A percentile compares a stretch with the other conserved stretches of the same genome.
These are phyloP conservation scores for Canna indica DNA, from an alignment of 176 grass and related monocot species.

Conservation along the genomic window DNA sequence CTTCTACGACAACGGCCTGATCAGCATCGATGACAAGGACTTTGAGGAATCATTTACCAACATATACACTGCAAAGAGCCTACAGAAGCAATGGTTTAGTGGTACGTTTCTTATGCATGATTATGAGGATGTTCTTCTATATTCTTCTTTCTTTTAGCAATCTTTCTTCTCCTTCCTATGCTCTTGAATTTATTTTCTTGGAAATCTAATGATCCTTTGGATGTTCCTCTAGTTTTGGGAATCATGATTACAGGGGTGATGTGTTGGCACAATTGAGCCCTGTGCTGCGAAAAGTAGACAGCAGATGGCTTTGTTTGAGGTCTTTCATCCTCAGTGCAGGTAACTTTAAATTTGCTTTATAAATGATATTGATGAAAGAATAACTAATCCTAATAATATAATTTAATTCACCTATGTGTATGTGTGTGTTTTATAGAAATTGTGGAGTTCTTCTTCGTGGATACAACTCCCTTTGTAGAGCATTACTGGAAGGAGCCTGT, in stretches of 20 bases:
- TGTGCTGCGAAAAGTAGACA: constrained; percentile 30
- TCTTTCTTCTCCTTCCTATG: no score
- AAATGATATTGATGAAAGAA: no score
- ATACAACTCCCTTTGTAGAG: constrained; percentile 61
- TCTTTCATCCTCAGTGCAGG: constrained; percentile 55
- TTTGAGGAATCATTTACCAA: constrained; percentile 75
- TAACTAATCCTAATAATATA: no score
- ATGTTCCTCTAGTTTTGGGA: constrained; percentile 41
- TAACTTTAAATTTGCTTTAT: no score
- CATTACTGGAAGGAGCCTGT: constrained; percentile 46
- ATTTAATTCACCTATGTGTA: neutral
- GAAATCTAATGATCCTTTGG: no score
- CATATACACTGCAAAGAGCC: constrained; percentile 61
- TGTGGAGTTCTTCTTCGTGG: constrained; percentile 54
- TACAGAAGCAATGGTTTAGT: constrained; percentile 73
- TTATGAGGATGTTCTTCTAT: no score
- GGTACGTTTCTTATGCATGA: constrained; percentile 26
- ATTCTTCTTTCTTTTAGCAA: no score
- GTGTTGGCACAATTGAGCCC: constrained; percentile 45
- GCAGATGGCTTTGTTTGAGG: constrained; percentile 55
- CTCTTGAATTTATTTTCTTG: no score
- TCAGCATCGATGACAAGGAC: constrained; percentile 43
- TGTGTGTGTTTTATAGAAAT: constrained; percentile 20
- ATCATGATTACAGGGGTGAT: constrained; percentile 65
- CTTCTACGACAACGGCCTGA: constrained; percentile 65